Evolutionary conservation across 106 monocot genomes (phyloP), one percentile per base, ranked within the genome.

Genomic region (Dendrobium huoshanense): DNA sequence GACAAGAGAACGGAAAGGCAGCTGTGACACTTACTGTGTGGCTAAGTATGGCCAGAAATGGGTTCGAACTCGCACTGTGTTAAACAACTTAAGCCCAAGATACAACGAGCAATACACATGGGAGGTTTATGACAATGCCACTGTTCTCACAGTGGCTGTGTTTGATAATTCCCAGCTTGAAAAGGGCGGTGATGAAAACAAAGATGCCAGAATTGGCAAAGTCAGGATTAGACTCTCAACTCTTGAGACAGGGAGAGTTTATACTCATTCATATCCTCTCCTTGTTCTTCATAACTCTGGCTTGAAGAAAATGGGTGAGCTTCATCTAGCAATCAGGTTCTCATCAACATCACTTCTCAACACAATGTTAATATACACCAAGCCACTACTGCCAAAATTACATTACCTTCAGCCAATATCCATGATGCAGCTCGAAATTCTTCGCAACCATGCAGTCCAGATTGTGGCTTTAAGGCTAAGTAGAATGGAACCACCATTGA

Each of bases 11-110:
- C 86, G 86, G 15, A 86, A 77, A 72, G 91, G 88, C 4, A 55
- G 83, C 16, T 87, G 83, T 24, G 93, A 93, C 77, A 77, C 88
- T n/a, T 93, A 91, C 79, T 93, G 93, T 79, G 93, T 93, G 3
- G 93, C 93, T 0, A 93, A 91, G 73, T 93, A 93, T 42, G 90
- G 93, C 54, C 85, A 85, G 31, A 93, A 93, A 80, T 93, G 93
- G 93, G 85, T 93, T 11, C 80, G 93, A 10, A 93, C 93, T 13
- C 87, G 91, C n/a, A 93, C 93, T 24, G 85, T 89, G 27, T 54
- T 93, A 37, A 78, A 82, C 82, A 84, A 75, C 64, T 85, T 91
- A 16, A 85, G 37, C 67, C 93, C 93, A 3, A 87, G 77, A 77
- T 93, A 88, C 77, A 85, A 91, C 10, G 93, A 93, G 47, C 93